These are phyloP conservation scores for Phtheirospermum japonicum DNA, from an alignment of 257 asterid genomes.

Conservation along the genomic window DNA sequence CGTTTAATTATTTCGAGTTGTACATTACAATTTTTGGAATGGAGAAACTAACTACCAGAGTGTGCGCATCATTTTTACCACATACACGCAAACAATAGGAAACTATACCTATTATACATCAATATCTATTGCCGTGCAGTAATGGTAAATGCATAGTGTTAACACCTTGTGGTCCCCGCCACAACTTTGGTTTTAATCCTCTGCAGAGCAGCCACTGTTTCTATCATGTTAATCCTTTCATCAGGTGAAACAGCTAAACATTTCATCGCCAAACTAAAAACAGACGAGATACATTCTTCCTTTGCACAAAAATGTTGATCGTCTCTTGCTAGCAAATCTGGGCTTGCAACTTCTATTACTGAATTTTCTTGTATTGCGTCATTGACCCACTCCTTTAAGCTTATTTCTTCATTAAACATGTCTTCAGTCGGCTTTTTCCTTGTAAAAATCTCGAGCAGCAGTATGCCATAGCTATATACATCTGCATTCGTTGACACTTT, in stretches of 20 bases:
- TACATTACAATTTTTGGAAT: too few relatives aligned
- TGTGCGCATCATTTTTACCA: too few relatives aligned
- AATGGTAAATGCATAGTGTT: background rate
- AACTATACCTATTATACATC: background rate
- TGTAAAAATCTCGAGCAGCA: background rate
- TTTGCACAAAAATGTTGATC: slow-evolving; percentile 19
- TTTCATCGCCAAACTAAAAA: slow-evolving; percentile 34
- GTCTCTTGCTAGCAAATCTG: slow-evolving; percentile 25
- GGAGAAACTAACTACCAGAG: too few relatives aligned
- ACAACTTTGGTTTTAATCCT: slow-evolving; percentile 7
- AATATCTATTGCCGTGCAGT: background rate
- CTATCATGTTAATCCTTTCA: slow-evolving; percentile 23
- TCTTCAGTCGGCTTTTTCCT: slow-evolving; percentile 3
- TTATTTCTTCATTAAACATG: background rate
- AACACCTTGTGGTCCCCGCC: background rate
- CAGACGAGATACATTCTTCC: slow-evolving; percentile 28
- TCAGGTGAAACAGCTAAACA: slow-evolving; percentile 25
- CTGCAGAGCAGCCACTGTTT: slow-evolving; percentile 18
- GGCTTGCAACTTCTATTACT: slow-evolving; percentile 20
- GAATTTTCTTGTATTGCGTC: slow-evolving; percentile 28
- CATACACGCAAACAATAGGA: too few relatives aligned
- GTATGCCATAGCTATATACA: slow-evolving; percentile 2
- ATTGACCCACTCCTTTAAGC: background rate
- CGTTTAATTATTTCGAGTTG: too few relatives aligned
- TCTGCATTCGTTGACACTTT: background rate